Evolutionary conservation across 1,284 basidiomycete genomes (phyloP).

Genomic region (Athelia psychrophila): DNA sequence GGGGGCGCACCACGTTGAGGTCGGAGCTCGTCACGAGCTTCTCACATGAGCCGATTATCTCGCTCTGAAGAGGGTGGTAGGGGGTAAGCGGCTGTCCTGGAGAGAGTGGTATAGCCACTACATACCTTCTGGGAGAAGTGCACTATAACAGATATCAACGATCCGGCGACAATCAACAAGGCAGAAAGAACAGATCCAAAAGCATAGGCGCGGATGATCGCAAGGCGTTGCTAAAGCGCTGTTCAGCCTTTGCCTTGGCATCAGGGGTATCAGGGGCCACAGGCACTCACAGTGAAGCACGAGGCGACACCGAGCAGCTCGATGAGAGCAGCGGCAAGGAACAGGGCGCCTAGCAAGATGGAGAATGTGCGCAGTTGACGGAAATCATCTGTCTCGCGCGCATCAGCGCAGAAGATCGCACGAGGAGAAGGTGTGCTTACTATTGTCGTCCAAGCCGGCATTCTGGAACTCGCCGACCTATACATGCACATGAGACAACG

Average conservation of each 20-base stretch:
- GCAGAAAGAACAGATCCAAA: constrained; percentile 49
- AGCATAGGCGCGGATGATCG: constrained; percentile 54
- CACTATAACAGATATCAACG: constrained; percentile 53
- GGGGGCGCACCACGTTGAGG: constrained; percentile 11
- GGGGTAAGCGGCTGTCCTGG: constrained; percentile 29
- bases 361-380: constrained; percentile 54
- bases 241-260: background rate
- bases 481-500: no score
- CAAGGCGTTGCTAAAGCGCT: constrained; percentile 51
- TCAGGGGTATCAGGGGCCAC: no score
- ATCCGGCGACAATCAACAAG: constrained; percentile 49
- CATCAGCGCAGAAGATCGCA: background rate
- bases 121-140: constrained; percentile 69
- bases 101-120: background rate
- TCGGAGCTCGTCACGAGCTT: constrained; percentile 29
- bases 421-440: constrained; percentile 34
- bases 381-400: constrained; percentile 35
- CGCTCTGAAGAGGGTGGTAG: constrained; percentile 30
- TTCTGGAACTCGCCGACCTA: constrained; percentile 62
- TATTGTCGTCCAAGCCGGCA: constrained; percentile 40
- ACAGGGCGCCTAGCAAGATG: constrained; percentile 59
- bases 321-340: constrained; percentile 47
- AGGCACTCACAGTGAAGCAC: constrained; percentile 47
- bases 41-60: constrained; percentile 50
- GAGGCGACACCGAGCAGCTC: constrained; percentile 58